Evolutionary conservation across 257 asterid genomes (phyloP).

Genomic region (Plectranthus barbatus): DNA sequence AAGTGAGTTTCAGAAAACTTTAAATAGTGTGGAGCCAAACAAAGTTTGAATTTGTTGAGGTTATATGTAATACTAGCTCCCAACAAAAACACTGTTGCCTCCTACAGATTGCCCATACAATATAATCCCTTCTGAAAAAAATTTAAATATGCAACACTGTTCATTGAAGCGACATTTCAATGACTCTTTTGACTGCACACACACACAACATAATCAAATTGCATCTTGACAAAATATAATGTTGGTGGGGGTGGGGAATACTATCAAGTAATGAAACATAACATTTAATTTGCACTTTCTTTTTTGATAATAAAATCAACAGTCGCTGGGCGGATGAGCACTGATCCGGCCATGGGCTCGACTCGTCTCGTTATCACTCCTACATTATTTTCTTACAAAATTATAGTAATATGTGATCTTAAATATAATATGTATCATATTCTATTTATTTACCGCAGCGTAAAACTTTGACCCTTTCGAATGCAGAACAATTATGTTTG

Average conservation of each 20-base stretch:
- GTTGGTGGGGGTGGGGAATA: conserved; percentile 48
- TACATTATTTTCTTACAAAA: too few species aligned
- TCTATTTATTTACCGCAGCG: too few species aligned
- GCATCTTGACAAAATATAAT: conserved; percentile 8
- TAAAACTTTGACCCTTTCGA: conserved; percentile 10
- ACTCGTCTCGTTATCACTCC: too few species aligned
- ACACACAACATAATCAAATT: background rate
- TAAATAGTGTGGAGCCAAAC: conserved; percentile 21
- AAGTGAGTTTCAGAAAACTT: background rate
- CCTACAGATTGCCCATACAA: conserved; percentile 18
- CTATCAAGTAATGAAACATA: conserved; percentile 8
- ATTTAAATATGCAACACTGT: background rate
- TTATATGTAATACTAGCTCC: conserved; percentile 6
- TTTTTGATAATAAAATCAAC: background rate
- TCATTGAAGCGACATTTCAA: conserved; percentile 42
- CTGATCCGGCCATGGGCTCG: too few species aligned
- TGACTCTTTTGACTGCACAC: conserved; percentile 28
- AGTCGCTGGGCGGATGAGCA: background rate
- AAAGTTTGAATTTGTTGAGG: conserved; percentile 5
- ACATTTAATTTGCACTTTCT: background rate
- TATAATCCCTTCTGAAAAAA: conserved; percentile 1
- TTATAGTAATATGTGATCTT: too few species aligned
- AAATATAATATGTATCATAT: too few species aligned
- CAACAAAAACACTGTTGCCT: conserved; percentile 17
- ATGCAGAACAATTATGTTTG: background rate